These are phyloP conservation scores for Mycena rosella DNA, from an alignment of 768 basidiomycete species.

Conservation along the genomic window DNA sequence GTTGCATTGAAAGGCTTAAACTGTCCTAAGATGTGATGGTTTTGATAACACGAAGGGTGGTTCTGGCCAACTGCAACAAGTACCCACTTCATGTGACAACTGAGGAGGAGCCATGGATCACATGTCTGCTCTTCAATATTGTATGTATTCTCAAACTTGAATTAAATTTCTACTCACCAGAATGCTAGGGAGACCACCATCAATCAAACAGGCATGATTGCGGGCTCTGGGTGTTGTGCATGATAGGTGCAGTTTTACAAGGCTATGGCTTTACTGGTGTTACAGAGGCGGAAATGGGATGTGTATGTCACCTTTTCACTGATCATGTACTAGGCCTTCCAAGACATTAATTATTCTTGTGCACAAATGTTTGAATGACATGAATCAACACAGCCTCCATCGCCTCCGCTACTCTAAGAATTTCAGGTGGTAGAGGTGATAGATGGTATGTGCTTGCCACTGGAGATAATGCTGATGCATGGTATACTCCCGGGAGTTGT, in stretches of 20 bases:
- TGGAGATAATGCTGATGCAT: constrained; percentile 2
- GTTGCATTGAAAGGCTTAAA: neutral
- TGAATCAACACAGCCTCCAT: too few relatives aligned
- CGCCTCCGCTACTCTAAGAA: neutral
- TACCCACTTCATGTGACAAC: constrained; percentile 22
- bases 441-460: constrained; percentile 11
- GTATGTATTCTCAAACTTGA: neutral
- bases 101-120: constrained; percentile 31
- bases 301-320: too few relatives aligned
- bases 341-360: too few relatives aligned
- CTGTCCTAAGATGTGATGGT: constrained; percentile 23
- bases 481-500: neutral
- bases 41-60: constrained; percentile 25
- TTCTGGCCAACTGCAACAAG: constrained; percentile 23
- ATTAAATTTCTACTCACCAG: too few relatives aligned
- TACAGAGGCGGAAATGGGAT: too few relatives aligned
- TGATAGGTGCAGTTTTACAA: too few relatives aligned
- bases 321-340: too few relatives aligned
- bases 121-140: constrained; percentile 13
- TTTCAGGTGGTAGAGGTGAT: constrained; percentile 6
- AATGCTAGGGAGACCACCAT: neutral
- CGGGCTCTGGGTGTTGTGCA: too few relatives aligned
- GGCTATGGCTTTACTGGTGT: too few relatives aligned
- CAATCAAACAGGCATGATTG: constrained; percentile 37
- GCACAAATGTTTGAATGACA: neutral